Evolutionary conservation across 768 basidiomycete species (phyloP), one percentile per base, ranked within the genome.

Genomic region (Suillus discolor): DNA sequence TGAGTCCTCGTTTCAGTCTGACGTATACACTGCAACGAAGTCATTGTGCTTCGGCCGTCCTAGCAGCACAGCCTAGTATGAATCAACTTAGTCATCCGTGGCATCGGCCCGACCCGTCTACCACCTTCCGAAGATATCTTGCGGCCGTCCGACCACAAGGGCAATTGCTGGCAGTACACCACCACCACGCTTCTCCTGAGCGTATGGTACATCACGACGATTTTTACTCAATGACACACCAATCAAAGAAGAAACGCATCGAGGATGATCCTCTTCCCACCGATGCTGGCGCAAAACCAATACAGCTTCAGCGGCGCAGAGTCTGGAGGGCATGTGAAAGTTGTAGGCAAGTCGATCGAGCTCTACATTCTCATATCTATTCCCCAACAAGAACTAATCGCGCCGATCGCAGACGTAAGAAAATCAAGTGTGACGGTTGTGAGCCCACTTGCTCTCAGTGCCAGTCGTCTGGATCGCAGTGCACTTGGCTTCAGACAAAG

Each of bases 281-380:
- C 47, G 91, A 93, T 69, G 73, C 79, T 57, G 85, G 88, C 70
- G 75, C 84, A 59, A 92, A 91, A 71, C 91, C 92, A 39, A 75
- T 94, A 51, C 90, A 91, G 75, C 82, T 94, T 31, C 93, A 93
- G 76, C 84, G 93, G 65, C 78, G 87, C 55, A 79, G 93, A 70
- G 93, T 95, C 57, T 95, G 94, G 93, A 81, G 93, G 64, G 93
- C 93, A 76, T 95, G 93, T 79, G 93, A 94, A 81, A 88, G 89
- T 71, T 95, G 93, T 82, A 88, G 93, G 93, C 89, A 67, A 57
- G 86, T 81, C 59, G 62, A 51, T 67, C 70, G 61, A 28, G 13
- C 54, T 8, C 42, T 13, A 61, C 39, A 6, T 2, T 67, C 65
- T 67, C 67, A 69, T 68, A 63, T 39, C 51, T 57, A 49, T 61